Evolutionary conservation across 345 rosid genomes (phyloP), one percentile per base, ranked within the genome.

Genomic region (Gossypium bickii): DNA sequence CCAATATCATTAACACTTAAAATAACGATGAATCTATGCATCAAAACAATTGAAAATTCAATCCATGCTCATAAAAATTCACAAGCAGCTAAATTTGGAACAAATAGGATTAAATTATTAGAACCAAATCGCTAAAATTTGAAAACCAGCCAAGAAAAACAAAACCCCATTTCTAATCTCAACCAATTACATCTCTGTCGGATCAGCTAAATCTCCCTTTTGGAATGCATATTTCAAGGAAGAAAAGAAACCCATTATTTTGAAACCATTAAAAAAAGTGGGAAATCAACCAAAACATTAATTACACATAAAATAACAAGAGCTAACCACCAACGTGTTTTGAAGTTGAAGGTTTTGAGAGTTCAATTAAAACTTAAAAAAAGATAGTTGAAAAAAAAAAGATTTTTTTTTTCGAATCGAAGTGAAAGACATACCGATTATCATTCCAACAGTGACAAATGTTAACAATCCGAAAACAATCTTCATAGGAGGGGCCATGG

Each of bases 361-460:
- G 2, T 2, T 9, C 5, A 51, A 51, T 13, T 51, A n/a, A 64
- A 51, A 43, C 10, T 9, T 4, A 7, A 2, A 1, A 64, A 44
- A 59, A 20, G 6, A 8, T 17, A 0, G 16, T 4, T 12, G 2
- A 16, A 29, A 25, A 1, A 8, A 9, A 13, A 55, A 0, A 17
- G 0, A 1, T 20, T 11, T 9, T 17, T 1, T 44, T 20, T 20
- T 20, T 60, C 16, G 6, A 70, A 60, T 49, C 67, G 60, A 47
- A 49, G 18, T 49, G 72, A 58, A 29, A 57, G 29, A 41, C 63
- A 27, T 81, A 94, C 98, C 98, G 79, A 90, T 83, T 76, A 94
- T 89, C 97, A 94, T 94, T 67, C 98, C 98, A 62, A 87, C 68
- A 13, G 97, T 90, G 85, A 94, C 97, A 81, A 94, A 87, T 51